Evolutionary conservation across 2,329 filamentous ascomycete species (phyloP).

Genomic region (Botryotinia globosa): DNA sequence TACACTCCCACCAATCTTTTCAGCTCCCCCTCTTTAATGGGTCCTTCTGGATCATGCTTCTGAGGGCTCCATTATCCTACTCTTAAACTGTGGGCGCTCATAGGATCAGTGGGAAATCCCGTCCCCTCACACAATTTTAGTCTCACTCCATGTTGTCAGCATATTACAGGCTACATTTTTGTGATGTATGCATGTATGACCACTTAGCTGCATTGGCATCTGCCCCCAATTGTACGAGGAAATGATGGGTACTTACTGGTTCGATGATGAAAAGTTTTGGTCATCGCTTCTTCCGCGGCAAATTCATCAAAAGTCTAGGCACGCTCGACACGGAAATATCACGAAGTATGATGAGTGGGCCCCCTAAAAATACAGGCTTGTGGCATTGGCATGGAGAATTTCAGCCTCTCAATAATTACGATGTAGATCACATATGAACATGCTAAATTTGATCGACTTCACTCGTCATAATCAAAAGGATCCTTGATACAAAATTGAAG

Average conservation of each 20-base stretch:
- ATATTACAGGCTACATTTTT: conserved; percentile 4
- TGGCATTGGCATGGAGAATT: neutral
- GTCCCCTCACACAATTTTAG: neutral
- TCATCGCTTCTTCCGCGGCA: neutral
- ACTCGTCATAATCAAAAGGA: neutral
- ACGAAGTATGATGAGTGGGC: neutral
- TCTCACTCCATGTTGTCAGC: conserved; percentile 8
- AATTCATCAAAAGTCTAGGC: neutral
- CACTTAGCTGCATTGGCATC: neutral
- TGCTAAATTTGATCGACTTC: neutral
- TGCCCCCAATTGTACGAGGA: neutral
- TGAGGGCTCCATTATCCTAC: neutral
- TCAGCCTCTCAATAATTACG: neutral
- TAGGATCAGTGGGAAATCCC: neutral
- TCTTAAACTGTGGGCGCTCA: neutral
- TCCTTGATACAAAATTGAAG: conserved; percentile 1
- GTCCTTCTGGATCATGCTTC: neutral
- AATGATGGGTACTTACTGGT: neutral
- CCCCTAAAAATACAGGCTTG: neutral
- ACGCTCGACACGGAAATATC: neutral
- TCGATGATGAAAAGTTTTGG: neutral
- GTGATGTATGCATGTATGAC: neutral
- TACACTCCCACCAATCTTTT: neutral
- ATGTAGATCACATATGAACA: neutral
- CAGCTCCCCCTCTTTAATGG: conserved; percentile 11